Percentiles rank a stretch among this genome's conserved stretches.
Conservation (phyloP, 805 yeast species). For the Hanseniaspora osmophila region DNA sequence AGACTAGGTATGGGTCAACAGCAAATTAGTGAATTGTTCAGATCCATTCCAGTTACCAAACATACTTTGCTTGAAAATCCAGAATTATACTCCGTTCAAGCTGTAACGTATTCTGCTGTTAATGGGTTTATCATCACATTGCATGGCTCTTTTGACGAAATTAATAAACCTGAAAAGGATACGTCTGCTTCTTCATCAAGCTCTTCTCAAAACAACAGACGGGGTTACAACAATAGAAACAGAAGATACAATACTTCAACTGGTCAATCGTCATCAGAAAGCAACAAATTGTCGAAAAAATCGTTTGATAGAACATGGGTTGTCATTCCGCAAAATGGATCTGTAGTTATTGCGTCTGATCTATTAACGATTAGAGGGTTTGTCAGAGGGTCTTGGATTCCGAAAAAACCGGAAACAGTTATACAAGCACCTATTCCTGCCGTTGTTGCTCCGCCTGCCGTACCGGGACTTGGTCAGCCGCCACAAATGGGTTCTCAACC, state of each 20-base stretch:
- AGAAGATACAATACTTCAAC: slow-evolving; percentile 10
- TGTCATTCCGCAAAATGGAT: slow-evolving; percentile 55
- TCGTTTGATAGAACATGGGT: slow-evolving; percentile 78
- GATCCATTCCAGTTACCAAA: slow-evolving; percentile 59
- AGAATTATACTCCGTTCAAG: slow-evolving; percentile 58
- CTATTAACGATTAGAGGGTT: slow-evolving; percentile 52
- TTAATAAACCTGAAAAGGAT: slow-evolving; percentile 35
- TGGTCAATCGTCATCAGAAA: slow-evolving; percentile 17
- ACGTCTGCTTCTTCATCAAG: slow-evolving; percentile 14
- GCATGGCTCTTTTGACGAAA: slow-evolving; percentile 78
- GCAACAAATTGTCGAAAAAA: slow-evolving; percentile 37
- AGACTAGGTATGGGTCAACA: slow-evolving; percentile 59
- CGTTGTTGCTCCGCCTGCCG: slow-evolving; percentile 1
- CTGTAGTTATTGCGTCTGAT: slow-evolving; percentile 82
- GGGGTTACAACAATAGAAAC: slow-evolving; percentile 16
- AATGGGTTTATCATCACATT: slow-evolving; percentile 64
- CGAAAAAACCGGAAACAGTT: slow-evolving; percentile 4
- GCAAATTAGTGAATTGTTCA: slow-evolving; percentile 45
- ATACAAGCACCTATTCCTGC: background rate
- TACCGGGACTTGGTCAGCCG: slow-evolving; percentile 1
- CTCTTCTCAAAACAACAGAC: slow-evolving; percentile 12
- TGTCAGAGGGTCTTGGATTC: slow-evolving; percentile 46
- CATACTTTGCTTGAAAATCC: slow-evolving; percentile 59
- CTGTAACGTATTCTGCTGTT: slow-evolving; percentile 55
- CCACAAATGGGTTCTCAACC: slow-evolving; percentile 6